These are phyloP conservation scores for Leucoagaricus sp. DNA, from an alignment of 1,284 basidiomycete species.

Conservation along the genomic window DNA sequence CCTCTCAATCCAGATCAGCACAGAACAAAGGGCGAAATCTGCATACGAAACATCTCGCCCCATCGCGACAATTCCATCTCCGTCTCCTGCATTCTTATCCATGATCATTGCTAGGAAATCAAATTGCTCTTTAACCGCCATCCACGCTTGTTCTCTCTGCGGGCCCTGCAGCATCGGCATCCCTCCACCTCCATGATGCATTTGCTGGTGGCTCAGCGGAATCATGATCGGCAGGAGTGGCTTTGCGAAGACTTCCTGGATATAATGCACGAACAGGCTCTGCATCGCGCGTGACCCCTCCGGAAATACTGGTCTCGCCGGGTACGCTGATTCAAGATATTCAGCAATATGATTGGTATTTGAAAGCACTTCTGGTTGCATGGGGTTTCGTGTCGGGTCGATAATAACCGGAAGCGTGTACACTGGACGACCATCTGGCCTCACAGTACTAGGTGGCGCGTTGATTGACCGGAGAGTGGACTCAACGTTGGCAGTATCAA, in stretches of 20 bases:
- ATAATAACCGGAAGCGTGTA: constrained; percentile 71
- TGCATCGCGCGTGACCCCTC: constrained; percentile 69
- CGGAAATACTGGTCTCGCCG: constrained; percentile 67
- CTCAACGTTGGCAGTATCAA: constrained; percentile 70
- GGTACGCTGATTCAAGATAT: constrained; percentile 68
- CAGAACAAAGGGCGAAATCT: constrained; percentile 69
- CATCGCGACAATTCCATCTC: constrained; percentile 66
- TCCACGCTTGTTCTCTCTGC: constrained; percentile 65
- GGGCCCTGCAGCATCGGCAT: constrained; percentile 31
- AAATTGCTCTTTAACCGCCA: constrained; percentile 62
- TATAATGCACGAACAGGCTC: constrained; percentile 66
- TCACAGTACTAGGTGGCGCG: constrained; percentile 54
- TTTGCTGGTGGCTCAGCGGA: constrained; percentile 61
- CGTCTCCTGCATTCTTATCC: constrained; percentile 60
- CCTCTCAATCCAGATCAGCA: constrained; percentile 69
- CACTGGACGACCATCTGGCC: constrained; percentile 57
- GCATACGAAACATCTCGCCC: constrained; percentile 67
- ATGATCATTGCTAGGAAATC: constrained; percentile 61
- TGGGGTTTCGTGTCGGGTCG: constrained; percentile 40
- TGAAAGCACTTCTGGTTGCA: constrained; percentile 48
- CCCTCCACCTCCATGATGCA: constrained; percentile 42
- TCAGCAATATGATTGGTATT: constrained; percentile 65
- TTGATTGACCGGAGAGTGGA: constrained; percentile 55
- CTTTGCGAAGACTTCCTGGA: constrained; percentile 64
- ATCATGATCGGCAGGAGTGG: constrained; percentile 71